Percentiles rank a stretch among this genome's conserved stretches.
Conservation (phyloP, 2,329 filamentous ascomycete genomes). For the Apiospora malaysiana region DNA sequence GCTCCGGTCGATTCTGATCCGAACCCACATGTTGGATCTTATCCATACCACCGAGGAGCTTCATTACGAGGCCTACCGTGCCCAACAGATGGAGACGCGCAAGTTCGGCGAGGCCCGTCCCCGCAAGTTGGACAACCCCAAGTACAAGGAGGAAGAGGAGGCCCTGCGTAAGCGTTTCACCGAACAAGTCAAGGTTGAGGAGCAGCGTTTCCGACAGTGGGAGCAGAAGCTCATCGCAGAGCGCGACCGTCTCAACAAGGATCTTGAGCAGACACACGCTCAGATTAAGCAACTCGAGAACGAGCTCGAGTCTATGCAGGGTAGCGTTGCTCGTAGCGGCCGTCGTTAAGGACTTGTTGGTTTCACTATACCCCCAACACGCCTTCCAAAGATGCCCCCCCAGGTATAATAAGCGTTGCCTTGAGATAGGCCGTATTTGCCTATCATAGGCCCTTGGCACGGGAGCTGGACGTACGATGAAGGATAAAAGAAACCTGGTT, state of each 20-base stretch:
- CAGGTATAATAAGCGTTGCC: constrained; percentile 20
- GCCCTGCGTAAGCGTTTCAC: constrained; percentile 98
- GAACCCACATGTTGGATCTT: constrained; percentile 98
- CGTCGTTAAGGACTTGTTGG: constrained; percentile 68
- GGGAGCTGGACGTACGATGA: constrained; percentile 11
- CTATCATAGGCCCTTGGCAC: not conserved
- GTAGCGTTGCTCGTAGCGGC: constrained; percentile 86
- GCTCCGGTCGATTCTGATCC: constrained; percentile 96
- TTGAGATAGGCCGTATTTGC: not conserved
- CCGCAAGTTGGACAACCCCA: constrained; percentile 98
- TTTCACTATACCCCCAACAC: constrained; percentile 22
- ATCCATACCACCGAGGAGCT: constrained; percentile 99
- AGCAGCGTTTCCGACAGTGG: constrained; percentile 99
- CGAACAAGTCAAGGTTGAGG: constrained; percentile 99
- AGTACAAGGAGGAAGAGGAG: constrained; percentile 99
- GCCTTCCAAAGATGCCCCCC: constrained; percentile 6
- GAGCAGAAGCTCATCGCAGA: constrained; percentile 99
- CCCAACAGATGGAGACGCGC: constrained; percentile 99
- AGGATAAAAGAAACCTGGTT: constrained; percentile 2
- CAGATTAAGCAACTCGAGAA: constrained; percentile 89
- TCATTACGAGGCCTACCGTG: constrained; percentile 99
- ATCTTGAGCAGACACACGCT: constrained; percentile 96
- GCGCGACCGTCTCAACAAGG: constrained; percentile 99
- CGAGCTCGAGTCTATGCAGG: constrained; percentile 94
- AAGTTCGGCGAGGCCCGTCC: constrained; percentile 98